Base-by-base conservation (phyloP, 108 stramenopile species). In the Cyclotella kingstonii region DNA sequence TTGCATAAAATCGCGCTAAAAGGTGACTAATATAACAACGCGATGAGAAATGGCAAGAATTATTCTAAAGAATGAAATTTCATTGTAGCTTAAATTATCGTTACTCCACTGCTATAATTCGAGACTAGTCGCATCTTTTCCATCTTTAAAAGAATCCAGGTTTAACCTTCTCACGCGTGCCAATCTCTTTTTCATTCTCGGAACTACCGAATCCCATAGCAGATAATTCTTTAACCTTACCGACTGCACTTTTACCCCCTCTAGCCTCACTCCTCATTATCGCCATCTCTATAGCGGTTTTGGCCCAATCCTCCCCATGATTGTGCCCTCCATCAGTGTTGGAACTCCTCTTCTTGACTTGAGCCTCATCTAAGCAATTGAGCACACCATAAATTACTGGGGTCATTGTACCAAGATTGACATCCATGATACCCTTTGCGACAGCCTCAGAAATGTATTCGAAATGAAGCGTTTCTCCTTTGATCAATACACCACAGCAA, bases 381-480 rank as follows among this genome's bases (percentile, higher is more conserved):
- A 95, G 66, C 12, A 91, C 94, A 15, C 98, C 98, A 70, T 96
- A 97, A 25, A 97, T 83, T 53, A 84, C 62, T 0, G 97, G 97
- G 5, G 76, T 76, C 21, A 56, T 60, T 0, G 95, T 94, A 54
- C 86, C 81, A 47, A 98, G 64, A 28, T 83, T 84, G 11, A 98
- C 97, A 67, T 81, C 88, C 97, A 98, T 99, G 54, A 99, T 77
- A 12, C 97, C 98, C 53, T 81, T 79, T 39, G 94, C 62, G 9
- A 92, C 93, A 39, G 96, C 84, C 26, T 95, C 93, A 48, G 88
- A 79, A 74, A 99, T 99, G 79, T 98, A 97, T 84, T 99, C 98
- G 68, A 98, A 99, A 68, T 99, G 98, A 79, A 91, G 82, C 21
- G 98, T 99, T 19, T 97, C 96, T 4, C 98, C 98, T 79, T 99